Conservation (phyloP, 768 basidiomycete species). For the Phanerochaete carnosa region DNA sequence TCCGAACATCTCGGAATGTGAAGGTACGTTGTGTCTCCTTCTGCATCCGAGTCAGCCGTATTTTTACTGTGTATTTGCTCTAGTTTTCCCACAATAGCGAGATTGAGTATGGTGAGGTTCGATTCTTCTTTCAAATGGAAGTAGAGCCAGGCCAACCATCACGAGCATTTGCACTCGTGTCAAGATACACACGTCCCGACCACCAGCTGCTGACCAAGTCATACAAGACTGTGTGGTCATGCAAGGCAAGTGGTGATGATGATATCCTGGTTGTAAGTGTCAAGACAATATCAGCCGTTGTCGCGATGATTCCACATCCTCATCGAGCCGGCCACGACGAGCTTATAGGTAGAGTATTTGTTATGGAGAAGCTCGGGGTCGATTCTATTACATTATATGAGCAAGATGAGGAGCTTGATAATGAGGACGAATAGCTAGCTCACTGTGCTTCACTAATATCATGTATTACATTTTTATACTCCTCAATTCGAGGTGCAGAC, state of each 20-base stretch:
- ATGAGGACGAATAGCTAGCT: background rate
- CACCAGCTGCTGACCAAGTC: slow-evolving; percentile 6
- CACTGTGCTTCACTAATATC: too few species aligned
- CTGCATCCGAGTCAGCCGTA: slow-evolving; percentile 1
- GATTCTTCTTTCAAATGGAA: slow-evolving; percentile 6
- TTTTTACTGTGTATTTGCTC: background rate
- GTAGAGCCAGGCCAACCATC: background rate
- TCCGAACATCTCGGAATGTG: slow-evolving; percentile 29
- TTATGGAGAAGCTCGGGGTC: background rate
- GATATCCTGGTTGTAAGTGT: slow-evolving; percentile 3
- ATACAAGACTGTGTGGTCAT: slow-evolving; percentile 5
- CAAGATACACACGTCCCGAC: slow-evolving; percentile 9
- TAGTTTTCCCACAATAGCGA: background rate
- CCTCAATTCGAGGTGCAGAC: too few species aligned
- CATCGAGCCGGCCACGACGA: background rate
- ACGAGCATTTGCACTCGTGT: slow-evolving; percentile 10
- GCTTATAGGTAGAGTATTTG: background rate
- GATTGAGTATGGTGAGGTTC: slow-evolving; percentile 7
- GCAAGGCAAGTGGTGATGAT: slow-evolving; percentile 4
- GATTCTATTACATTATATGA: background rate
- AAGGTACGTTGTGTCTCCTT: slow-evolving; percentile 26
- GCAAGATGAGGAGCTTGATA: background rate
- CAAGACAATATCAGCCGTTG: slow-evolving; percentile 2
- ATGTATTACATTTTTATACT: too few species aligned
- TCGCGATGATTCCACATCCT: slow-evolving; percentile 14